These are phyloP conservation scores for Edaphochlamys debaryana DNA, from an alignment of 139 green algal genomes.

Conservation along the genomic window DNA sequence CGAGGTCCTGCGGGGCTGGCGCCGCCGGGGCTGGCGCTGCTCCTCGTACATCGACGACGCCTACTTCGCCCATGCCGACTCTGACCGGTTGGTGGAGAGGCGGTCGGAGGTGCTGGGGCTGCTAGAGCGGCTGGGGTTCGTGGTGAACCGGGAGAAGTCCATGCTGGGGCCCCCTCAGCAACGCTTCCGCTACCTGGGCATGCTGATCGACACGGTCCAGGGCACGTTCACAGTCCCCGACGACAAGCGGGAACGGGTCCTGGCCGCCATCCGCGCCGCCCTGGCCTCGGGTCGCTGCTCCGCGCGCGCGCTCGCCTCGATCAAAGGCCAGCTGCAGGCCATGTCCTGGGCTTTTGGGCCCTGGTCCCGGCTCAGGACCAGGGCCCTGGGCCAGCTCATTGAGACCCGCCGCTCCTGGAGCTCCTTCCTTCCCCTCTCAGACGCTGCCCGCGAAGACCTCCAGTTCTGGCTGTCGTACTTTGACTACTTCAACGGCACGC, in stretches of 20 bases:
- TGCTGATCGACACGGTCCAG: background rate
- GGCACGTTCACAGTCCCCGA: constrained; percentile 1
- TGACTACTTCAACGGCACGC: constrained; percentile 17
- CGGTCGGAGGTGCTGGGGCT: background rate
- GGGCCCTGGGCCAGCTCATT: background rate
- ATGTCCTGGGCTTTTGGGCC: constrained; percentile 13
- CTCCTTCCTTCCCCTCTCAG: background rate
- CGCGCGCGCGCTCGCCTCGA: background rate
- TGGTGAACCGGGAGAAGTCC: constrained; percentile 3
- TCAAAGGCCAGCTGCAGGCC: constrained; percentile 2
- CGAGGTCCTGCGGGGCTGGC: constrained; percentile 3
- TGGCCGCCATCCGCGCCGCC: background rate
- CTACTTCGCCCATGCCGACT: background rate
- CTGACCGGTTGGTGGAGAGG: background rate
- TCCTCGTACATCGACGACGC: constrained; percentile 18
- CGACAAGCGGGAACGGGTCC: background rate
- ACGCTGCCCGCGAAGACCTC: background rate
- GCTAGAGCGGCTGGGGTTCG: background rate
- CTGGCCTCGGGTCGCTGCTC: background rate
- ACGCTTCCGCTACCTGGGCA: constrained; percentile 8
- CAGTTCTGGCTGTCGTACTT: constrained; percentile 7
- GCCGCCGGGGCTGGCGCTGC: background rate
- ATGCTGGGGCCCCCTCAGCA: background rate
- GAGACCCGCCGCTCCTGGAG: background rate
- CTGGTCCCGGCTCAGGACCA: background rate